A percentile compares a stretch with the other conserved stretches of the same genome.
Evolutionary conservation across 495 filamentous ascomycete genomes (phyloP).

Genomic region (Neurospora sp.): DNA sequence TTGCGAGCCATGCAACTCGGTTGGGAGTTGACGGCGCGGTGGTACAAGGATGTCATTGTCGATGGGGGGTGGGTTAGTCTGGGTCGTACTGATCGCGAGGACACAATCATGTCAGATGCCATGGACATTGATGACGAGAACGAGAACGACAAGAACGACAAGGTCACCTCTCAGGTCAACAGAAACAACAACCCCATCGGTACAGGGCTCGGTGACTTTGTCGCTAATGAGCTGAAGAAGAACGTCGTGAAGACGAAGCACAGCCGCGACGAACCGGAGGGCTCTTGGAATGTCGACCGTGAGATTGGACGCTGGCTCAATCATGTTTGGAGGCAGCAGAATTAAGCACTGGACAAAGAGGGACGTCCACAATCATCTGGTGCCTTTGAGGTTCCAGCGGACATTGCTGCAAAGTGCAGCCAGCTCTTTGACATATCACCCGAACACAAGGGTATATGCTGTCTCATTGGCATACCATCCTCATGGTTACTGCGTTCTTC

Average conservation of each 20-base stretch:
- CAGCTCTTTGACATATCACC: background rate
- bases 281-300: rapidly evolving
- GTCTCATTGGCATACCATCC: background rate
- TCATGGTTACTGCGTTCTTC: background rate
- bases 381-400: background rate
- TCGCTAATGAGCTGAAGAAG: background rate
- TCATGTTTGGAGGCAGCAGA: background rate
- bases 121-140: background rate
- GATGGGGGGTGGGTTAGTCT: background rate
- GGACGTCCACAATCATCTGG: background rate
- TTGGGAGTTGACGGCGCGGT: background rate
- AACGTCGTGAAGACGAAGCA: background rate
- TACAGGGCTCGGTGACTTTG: background rate
- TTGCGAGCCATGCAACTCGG: background rate
- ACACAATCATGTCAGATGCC: background rate
- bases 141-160: background rate
- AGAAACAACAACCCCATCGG: background rate
- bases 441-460: background rate
- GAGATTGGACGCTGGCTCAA: background rate
- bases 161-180: background rate
- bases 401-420: background rate
- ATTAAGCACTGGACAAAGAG: background rate
- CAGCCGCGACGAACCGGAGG: background rate
- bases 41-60: background rate
- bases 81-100: too few species aligned